Evolutionary conservation across 2,329 filamentous ascomycete species (phyloP).

Genomic region (Paraphoma chrysanthemicola): DNA sequence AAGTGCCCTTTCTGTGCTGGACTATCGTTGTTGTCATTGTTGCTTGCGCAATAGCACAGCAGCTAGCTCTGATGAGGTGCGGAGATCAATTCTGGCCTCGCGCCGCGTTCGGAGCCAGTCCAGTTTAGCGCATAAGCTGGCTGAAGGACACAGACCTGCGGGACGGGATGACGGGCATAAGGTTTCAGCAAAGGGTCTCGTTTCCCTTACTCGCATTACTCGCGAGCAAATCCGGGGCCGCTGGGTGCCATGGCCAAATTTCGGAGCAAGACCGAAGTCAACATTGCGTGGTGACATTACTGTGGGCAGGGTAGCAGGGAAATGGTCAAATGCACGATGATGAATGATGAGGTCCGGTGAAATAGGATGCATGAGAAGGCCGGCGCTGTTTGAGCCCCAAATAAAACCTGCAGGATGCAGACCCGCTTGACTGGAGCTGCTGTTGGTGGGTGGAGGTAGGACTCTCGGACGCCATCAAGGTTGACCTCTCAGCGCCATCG

Average conservation of each 20-base stretch:
- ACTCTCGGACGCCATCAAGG: constrained; percentile 17
- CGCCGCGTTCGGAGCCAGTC: constrained; percentile 33
- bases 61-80: constrained; percentile 34
- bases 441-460: constrained; percentile 22
- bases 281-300: constrained; percentile 4
- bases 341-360: constrained; percentile 26
- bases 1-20: neutral
- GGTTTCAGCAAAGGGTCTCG: constrained; percentile 42
- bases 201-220: constrained; percentile 24
- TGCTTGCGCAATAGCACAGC: constrained; percentile 9
- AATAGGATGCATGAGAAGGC: constrained; percentile 30
- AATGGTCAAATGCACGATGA: constrained; percentile 27
- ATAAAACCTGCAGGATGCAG: constrained; percentile 35
- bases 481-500: constrained; percentile 33
- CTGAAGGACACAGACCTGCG: constrained; percentile 39
- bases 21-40: neutral
- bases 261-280: neutral
- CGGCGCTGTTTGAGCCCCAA: constrained; percentile 31
- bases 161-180: constrained; percentile 50
- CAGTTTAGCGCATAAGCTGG: constrained; percentile 35
- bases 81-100: constrained; percentile 27
- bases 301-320: constrained; percentile 12
- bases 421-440: constrained; percentile 31
- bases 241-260: constrained; percentile 2
- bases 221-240: constrained; percentile 25